Conservation (phyloP, 192 early-diverging fungal genomes). For the Geranomyces michiganensis region DNA sequence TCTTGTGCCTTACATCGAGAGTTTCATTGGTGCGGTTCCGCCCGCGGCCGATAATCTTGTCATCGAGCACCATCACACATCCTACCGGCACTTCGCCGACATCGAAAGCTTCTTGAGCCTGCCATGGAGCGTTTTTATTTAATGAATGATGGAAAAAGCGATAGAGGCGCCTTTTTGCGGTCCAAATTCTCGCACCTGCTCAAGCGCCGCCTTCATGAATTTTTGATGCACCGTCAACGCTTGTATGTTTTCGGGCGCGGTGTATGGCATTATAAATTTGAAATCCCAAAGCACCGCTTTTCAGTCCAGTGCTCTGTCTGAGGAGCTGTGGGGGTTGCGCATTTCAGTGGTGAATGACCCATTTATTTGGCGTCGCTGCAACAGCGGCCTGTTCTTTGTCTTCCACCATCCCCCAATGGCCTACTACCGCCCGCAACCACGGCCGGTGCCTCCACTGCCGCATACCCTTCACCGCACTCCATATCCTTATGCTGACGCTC, state of each 20-base stretch:
- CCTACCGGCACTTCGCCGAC: constrained; percentile 93
- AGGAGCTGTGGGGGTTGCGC: too few species aligned
- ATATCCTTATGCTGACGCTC: too few species aligned
- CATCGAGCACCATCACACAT: constrained; percentile 82
- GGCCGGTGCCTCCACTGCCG: too few species aligned
- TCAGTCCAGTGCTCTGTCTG: too few species aligned
- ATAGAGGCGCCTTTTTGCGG: background rate
- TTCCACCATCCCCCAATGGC: too few species aligned
- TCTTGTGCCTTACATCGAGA: constrained; percentile 70
- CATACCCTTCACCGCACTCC: too few species aligned
- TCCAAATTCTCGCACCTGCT: constrained; percentile 6
- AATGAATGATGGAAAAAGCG: background rate
- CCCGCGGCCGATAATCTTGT: constrained; percentile 73
- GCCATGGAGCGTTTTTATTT: background rate
- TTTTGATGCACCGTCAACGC: background rate
- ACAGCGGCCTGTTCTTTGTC: too few species aligned
- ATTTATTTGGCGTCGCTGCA: too few species aligned
- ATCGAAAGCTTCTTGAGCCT: constrained; percentile 82
- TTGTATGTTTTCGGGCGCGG: background rate
- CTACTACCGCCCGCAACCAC: too few species aligned
- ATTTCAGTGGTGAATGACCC: too few species aligned
- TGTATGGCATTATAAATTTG: too few species aligned
- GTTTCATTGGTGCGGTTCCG: constrained; percentile 88
- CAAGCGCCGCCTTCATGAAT: constrained; percentile 23
- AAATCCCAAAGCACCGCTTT: too few species aligned